A percentile compares a stretch with the other conserved stretches of the same genome.
These are phyloP conservation scores for Scheffersomyces stambukii DNA, from an alignment of 1,139 yeast species.

Conservation along the genomic window DNA sequence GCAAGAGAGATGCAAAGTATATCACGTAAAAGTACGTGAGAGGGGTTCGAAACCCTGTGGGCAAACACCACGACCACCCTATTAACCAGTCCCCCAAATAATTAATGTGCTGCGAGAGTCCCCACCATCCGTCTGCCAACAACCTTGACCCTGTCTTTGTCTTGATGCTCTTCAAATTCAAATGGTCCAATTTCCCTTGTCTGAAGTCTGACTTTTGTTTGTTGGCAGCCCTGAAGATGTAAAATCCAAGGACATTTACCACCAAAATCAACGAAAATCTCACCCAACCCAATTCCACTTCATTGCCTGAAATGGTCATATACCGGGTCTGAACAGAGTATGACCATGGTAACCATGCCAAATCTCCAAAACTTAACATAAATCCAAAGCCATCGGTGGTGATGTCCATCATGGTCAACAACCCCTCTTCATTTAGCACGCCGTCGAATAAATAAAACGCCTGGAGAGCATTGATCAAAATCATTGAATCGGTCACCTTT, in stretches of 20 bases:
- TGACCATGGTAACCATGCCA: slow-evolving; percentile 91
- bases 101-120: slow-evolving; percentile 83
- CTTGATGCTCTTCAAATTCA: slow-evolving; percentile 58
- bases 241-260: slow-evolving; percentile 59
- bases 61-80: slow-evolving; percentile 88
- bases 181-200: slow-evolving; percentile 63
- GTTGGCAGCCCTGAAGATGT: slow-evolving; percentile 80
- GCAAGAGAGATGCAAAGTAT: slow-evolving; percentile 73
- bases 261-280: slow-evolving; percentile 33
- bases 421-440: slow-evolving; percentile 84
- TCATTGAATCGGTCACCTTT: slow-evolving; percentile 63
- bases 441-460: slow-evolving; percentile 87
- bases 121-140: slow-evolving; percentile 96
- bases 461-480: slow-evolving; percentile 67
- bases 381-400: slow-evolving; percentile 97
- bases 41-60: slow-evolving; percentile 80
- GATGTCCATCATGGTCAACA: slow-evolving; percentile 89
- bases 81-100: slow-evolving; percentile 95
- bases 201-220: slow-evolving; percentile 81
- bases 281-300: slow-evolving; percentile 50
- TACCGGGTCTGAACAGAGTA: slow-evolving; percentile 85
- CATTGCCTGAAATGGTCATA: slow-evolving; percentile 54
- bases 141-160: slow-evolving; percentile 78
- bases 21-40: slow-evolving; percentile 83
- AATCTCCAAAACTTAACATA: slow-evolving; percentile 93